These are phyloP conservation scores for Epichloe glyceriae DNA, from an alignment of 2,329 filamentous ascomycete species.

Conservation along the genomic window DNA sequence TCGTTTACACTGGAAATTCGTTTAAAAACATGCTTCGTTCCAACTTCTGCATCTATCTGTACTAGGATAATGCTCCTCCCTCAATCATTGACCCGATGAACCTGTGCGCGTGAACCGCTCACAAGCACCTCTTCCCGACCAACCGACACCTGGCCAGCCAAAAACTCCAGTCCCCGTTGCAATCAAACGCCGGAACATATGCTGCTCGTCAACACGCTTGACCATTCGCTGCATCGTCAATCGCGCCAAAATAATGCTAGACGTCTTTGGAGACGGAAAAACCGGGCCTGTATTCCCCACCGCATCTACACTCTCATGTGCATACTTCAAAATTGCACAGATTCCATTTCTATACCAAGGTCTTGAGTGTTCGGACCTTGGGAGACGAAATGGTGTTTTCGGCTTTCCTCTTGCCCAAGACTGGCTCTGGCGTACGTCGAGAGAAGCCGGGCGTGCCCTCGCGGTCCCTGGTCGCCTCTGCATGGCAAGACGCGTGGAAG, in stretches of 20 bases:
- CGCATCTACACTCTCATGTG: not conserved
- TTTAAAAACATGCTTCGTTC: too few species aligned
- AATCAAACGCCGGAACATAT: conserved; percentile 2
- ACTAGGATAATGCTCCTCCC: not conserved
- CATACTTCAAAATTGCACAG: not conserved
- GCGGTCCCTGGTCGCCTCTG: conserved; percentile 61
- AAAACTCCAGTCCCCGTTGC: not conserved
- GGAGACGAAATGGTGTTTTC: conserved; percentile 39
- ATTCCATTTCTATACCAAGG: conserved; percentile 14
- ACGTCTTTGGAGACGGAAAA: not conserved
- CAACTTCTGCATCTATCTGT: too few species aligned
- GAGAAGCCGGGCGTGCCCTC: conserved; percentile 29
- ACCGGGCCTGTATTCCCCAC: not conserved
- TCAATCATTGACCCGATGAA: not conserved
- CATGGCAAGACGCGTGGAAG: conserved; percentile 82
- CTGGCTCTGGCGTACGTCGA: conserved; percentile 47
- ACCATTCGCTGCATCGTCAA: not conserved
- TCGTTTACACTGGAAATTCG: too few species aligned
- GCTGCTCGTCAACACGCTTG: not conserved
- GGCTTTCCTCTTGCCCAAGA: conserved; percentile 63
- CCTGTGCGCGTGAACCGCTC: not conserved
- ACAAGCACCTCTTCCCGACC: not conserved
- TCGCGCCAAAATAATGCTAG: not conserved
- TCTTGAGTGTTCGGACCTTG: conserved; percentile 24
- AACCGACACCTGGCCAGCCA: not conserved